Conservation (phyloP, 2,329 filamentous ascomycete species). For the Furcasterigmium sp. region DNA sequence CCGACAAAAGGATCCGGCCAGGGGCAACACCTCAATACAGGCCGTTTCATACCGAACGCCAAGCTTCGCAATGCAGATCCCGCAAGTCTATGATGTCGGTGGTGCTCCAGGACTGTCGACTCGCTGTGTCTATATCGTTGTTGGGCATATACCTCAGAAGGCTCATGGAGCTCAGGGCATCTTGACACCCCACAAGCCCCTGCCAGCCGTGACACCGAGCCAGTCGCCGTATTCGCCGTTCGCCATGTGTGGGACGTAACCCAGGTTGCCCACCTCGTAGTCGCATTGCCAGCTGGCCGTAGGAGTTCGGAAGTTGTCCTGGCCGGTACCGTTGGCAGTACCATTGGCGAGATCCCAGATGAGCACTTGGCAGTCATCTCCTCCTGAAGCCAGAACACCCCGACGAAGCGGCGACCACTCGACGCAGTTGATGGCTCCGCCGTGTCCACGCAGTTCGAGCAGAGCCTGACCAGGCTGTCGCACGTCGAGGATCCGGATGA, state of each 20-base stretch:
- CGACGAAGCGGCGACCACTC: conserved; percentile 90
- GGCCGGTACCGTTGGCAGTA: conserved; percentile 42
- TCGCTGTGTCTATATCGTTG: too few relatives aligned
- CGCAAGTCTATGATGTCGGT: conserved; percentile 4
- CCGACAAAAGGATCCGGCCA: too few relatives aligned
- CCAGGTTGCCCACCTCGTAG: conserved; percentile 80
- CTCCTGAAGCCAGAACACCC: conserved; percentile 86
- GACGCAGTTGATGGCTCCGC: conserved; percentile 80
- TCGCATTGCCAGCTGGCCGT: conserved; percentile 79
- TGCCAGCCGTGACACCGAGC: conserved; percentile 75
- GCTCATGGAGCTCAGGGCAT: conserved; percentile 14
- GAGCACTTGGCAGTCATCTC: conserved; percentile 84
- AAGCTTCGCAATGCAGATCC: conserved; percentile 15
- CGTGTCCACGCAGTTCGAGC: conserved; percentile 86
- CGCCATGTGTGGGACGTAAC: conserved; percentile 72
- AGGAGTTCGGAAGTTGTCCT: conserved; percentile 59
- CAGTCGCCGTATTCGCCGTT: conserved; percentile 71
- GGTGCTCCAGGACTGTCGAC: conserved; percentile 6
- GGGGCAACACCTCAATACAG: background rate
- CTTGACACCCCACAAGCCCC: conserved; percentile 73
- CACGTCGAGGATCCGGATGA: conserved; percentile 93
- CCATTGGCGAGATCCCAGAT: conserved; percentile 86
- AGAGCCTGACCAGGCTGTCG: conserved; percentile 93
- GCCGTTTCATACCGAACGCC: conserved; percentile 10
- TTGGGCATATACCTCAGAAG: background rate